These are phyloP conservation scores for Nymphaea colorata DNA, from an alignment of 164 flowering plant species.

Conservation along the genomic window DNA sequence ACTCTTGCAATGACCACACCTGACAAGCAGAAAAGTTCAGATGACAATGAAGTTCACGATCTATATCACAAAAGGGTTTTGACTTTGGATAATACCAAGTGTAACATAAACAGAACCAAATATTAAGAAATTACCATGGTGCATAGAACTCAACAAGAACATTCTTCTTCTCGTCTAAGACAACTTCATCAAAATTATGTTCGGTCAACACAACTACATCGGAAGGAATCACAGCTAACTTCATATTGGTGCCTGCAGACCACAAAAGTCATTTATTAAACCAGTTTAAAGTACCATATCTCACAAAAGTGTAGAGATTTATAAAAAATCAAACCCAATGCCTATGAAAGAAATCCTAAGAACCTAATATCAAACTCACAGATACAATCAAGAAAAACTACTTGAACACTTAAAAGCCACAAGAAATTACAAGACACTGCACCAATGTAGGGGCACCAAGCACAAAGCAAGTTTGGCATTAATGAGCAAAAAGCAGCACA, in stretches of 20 bases:
- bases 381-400: no score
- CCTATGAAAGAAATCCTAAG: no score
- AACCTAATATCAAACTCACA: no score
- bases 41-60: neutral
- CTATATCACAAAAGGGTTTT: neutral
- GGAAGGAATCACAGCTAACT: constrained; percentile 64
- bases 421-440: no score
- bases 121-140: constrained; percentile 51
- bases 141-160: constrained; percentile 97
- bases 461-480: no score
- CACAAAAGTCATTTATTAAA: neutral
- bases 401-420: no score
- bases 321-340: no score
- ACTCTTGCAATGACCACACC: constrained; percentile 97
- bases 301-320: no score
- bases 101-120: neutral
- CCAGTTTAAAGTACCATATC: neutral
- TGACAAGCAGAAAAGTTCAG: constrained; percentile 13
- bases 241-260: constrained; percentile 78
- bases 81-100: neutral
- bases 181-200: constrained; percentile 68
- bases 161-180: constrained; percentile 71
- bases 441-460: no score
- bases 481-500: no score
- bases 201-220: constrained; percentile 63